Evolutionary conservation across 495 filamentous ascomycete species (phyloP), one percentile per base, ranked within the genome.

Genomic region (Neurospora sp.): DNA sequence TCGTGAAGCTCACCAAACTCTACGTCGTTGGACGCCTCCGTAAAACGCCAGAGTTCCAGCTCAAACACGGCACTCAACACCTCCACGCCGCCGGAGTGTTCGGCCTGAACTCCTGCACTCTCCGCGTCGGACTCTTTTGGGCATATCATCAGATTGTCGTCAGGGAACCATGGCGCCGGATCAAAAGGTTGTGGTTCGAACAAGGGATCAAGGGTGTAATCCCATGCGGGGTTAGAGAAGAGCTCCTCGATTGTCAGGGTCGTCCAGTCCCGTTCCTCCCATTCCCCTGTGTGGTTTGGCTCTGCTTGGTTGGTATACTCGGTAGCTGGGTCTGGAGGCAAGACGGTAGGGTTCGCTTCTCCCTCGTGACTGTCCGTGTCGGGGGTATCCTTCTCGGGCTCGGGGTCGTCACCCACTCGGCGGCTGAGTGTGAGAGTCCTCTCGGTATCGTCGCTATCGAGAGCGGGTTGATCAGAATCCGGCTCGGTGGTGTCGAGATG

Each of bases 391-490:
- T 6, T 2, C 22, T 53, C 4, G 0, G 10, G 10, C 10, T 22
- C 45, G 10, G 45, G 10, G 4, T 6, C 9, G 22, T 14, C 10
- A 59, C 1, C 48, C 0, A 3, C 8, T 59, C 1, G 10, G 48
- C 2, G 2, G 5, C 2, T 6, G 20, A 0, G 4, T 14, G 48
- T 1, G 0, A 59, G 5, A 14, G 22, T 6, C 4, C 0, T 17
- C 27, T 35, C 6, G 6, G 1, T 35, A 14, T 37, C 53, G 14
- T 65, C 14, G 22, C 14, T 9, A 37, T 0, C 3, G 3, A 65
- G 1, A 35, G 14, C 0, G 17, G 3, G 14, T 8, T 35, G 53
- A 17, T 17, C 1, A 1, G 1, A 0, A 35, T 35, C 8, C 6
- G 31, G 27, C 27, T 35, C 53, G 1, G 14, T 8, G 27, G 6